phyloP scores from a whole-genome alignment of 2,329 filamentous ascomycete species.

The Aspergillus alliaceus region DNA sequence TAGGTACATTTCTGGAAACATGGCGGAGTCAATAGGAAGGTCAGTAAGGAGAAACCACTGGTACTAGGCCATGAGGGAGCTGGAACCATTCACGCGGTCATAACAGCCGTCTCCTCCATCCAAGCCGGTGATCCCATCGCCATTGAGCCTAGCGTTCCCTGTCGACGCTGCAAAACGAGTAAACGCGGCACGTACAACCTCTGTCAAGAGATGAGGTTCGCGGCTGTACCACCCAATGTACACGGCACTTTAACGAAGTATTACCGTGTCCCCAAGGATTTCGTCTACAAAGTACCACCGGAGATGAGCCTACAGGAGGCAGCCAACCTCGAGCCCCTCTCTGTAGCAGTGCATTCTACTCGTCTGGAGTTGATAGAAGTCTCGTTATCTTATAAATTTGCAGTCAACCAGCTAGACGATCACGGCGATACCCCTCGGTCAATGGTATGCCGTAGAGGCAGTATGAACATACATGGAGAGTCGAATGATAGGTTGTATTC shows the following conservation, averaged over 20 bases:
- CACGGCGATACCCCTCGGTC: too few relatives aligned
- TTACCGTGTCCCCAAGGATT: constrained; percentile 40
- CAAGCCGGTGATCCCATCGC: constrained; percentile 34
- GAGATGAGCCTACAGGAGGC: constrained; percentile 42
- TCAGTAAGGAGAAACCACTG: constrained; percentile 24
- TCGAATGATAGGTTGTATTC: too few relatives aligned
- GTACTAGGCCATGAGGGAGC: constrained; percentile 40
- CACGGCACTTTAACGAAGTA: constrained; percentile 44
- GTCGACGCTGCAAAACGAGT: constrained; percentile 37
- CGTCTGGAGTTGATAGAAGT: too few relatives aligned
- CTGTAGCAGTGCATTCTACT: constrained; percentile 45
- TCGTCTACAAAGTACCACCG: constrained; percentile 42
- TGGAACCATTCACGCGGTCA: constrained; percentile 30
- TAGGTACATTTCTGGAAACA: constrained; percentile 43
- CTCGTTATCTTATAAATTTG: too few relatives aligned
- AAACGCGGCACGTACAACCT: constrained; percentile 43
- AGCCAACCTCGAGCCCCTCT: constrained; percentile 47
- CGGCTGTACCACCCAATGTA: constrained; percentile 37
- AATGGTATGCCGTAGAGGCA: too few relatives aligned
- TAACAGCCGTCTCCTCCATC: constrained; percentile 26
- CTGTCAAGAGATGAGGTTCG: constrained; percentile 42
- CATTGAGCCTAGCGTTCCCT: constrained; percentile 41
- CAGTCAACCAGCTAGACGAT: too few relatives aligned
- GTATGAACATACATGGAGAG: too few relatives aligned
- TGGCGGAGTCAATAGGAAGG: constrained; percentile 34